Evolutionary conservation across 2,329 filamentous ascomycete genomes (phyloP).

Genomic region (Ophiostoma perfectum): DNA sequence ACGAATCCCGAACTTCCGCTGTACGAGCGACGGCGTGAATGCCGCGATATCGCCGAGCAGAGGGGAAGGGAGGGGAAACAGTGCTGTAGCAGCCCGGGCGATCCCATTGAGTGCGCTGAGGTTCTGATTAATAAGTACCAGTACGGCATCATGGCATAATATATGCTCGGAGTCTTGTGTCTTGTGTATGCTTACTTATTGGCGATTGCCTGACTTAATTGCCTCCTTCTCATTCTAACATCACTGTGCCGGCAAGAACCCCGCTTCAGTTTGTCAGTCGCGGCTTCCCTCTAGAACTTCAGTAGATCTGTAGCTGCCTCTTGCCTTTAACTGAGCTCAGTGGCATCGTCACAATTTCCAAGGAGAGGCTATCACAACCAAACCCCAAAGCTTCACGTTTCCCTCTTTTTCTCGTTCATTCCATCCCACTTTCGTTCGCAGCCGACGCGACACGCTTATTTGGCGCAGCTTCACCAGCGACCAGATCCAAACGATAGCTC

Average conservation of each 20-base stretch:
- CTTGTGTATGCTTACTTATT: not conserved
- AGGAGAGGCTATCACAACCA: not conserved
- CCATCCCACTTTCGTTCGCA: not conserved
- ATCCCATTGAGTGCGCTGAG: not conserved
- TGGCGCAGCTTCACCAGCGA: not conserved
- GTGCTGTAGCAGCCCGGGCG: not conserved
- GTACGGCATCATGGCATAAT: too few species aligned
- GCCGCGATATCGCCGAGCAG: slow-evolving; percentile 25
- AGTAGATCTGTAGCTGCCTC: not conserved
- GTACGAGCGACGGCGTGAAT: slow-evolving; percentile 2
- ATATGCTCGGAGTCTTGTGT: not conserved
- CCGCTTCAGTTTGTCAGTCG: not conserved
- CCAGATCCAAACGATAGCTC: not conserved
- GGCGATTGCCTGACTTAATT: not conserved
- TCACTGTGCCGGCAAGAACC: not conserved
- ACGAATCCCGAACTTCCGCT: slow-evolving; percentile 20
- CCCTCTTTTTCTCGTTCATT: not conserved
- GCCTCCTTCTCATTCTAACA: not conserved
- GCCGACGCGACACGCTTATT: not conserved
- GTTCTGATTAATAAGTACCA: too few species aligned
- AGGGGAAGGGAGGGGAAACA: slow-evolving; percentile 11
- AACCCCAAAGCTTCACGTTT: not conserved
- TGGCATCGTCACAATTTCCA: not conserved
- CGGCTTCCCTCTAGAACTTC: not conserved
- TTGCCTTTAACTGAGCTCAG: not conserved